These are phyloP conservation scores for Plicaturopsis crispa DNA, from an alignment of 768 basidiomycete genomes.

Conservation along the genomic window DNA sequence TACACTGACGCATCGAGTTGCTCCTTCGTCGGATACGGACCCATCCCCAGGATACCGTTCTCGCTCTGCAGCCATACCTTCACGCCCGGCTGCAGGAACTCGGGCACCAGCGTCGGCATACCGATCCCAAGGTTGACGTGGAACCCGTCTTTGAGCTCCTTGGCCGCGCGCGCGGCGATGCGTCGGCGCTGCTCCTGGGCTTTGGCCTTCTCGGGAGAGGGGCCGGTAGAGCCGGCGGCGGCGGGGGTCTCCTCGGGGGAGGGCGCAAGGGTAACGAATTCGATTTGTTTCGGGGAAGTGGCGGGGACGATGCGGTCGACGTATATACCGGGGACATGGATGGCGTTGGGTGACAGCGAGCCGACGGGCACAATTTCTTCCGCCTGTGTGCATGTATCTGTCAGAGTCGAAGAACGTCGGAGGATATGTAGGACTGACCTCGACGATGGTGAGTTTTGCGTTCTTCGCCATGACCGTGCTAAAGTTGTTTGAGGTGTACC, in stretches of 20 bases:
- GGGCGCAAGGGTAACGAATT: slow-evolving; percentile 64
- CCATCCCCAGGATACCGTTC: slow-evolving; percentile 86
- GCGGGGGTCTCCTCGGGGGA: too few relatives aligned
- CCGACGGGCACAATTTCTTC: slow-evolving; percentile 86
- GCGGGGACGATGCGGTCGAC: slow-evolving; percentile 84
- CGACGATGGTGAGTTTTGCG: slow-evolving; percentile 85
- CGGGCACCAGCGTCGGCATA: slow-evolving; percentile 86
- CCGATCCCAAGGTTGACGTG: slow-evolving; percentile 89
- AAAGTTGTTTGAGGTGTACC: slow-evolving; percentile 87
- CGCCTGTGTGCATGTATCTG: slow-evolving; percentile 57
- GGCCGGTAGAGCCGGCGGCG: slow-evolving; percentile 15
- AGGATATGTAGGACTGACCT: slow-evolving; percentile 36
- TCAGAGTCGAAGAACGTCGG: too few relatives aligned
- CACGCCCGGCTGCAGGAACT: slow-evolving; percentile 64
- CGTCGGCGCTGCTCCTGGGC: slow-evolving; percentile 54
- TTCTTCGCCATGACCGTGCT: slow-evolving; percentile 82
- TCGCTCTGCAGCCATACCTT: slow-evolving; percentile 89
- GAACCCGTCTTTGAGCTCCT: slow-evolving; percentile 82
- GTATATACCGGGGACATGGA: slow-evolving; percentile 82
- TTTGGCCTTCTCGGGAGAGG: slow-evolving; percentile 39
- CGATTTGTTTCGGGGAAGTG: slow-evolving; percentile 70
- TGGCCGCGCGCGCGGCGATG: slow-evolving; percentile 82
- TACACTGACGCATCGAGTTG: slow-evolving; percentile 79
- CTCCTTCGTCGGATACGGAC: slow-evolving; percentile 79
- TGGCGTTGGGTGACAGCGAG: slow-evolving; percentile 68